Evolutionary conservation across 495 filamentous ascomycete species (phyloP).

Genomic region (Trichoderma parareesei): DNA sequence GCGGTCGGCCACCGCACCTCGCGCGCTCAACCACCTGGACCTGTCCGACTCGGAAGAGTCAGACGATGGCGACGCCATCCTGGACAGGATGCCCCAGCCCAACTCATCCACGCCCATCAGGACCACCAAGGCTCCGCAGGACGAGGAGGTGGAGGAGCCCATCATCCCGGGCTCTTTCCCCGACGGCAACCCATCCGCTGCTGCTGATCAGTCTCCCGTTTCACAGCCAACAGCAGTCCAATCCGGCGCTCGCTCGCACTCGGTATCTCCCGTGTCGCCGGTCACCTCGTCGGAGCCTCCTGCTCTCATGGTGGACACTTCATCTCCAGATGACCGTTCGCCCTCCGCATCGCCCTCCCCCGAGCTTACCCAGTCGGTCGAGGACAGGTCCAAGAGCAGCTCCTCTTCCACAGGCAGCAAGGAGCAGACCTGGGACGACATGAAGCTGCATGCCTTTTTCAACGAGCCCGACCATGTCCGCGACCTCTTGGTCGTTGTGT

Average conservation of each 20-base stretch:
- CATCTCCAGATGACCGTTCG: conserved; percentile 54
- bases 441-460: conserved; percentile 76
- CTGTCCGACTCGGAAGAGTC: conserved; percentile 44
- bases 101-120: conserved; percentile 4
- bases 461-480: conserved; percentile 87
- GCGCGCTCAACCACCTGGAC: conserved; percentile 40
- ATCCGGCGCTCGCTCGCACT: conserved; percentile 44
- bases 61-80: conserved; percentile 31
- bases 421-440: conserved; percentile 69
- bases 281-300: conserved; percentile 43
- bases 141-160: conserved; percentile 12
- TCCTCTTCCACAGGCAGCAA: conserved; percentile 29
- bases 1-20: conserved; percentile 25
- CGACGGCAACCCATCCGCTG: conserved; percentile 24
- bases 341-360: conserved; percentile 61
- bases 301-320: conserved; percentile 55
- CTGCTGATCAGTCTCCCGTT: neutral
- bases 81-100: conserved; percentile 19
- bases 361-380: conserved; percentile 49
- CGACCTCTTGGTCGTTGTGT: conserved; percentile 83
- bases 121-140: neutral
- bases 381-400: conserved; percentile 16
- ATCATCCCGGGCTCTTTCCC: conserved; percentile 30
- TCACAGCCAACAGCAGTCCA: neutral
- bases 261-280: conserved; percentile 61